phyloP scores from a whole-genome alignment of 2,329 filamentous ascomycete species.

The Aspergillus awamori region DNA sequence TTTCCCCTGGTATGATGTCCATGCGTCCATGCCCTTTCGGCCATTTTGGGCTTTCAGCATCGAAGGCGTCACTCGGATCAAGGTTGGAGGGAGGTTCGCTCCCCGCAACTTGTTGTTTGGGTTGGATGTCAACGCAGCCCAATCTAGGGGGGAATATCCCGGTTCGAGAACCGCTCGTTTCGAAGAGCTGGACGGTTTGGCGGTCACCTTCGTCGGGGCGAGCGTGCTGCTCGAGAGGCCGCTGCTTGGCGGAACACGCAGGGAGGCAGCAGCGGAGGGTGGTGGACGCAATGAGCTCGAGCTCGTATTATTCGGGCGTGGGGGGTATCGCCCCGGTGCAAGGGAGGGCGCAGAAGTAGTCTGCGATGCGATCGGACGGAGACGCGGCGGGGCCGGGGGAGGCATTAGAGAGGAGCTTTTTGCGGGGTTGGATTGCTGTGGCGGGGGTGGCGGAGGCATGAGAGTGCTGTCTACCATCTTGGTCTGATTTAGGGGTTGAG shows the following conservation, averaged over 20 bases:
- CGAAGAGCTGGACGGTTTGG: slow-evolving; percentile 51
- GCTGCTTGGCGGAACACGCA: slow-evolving; percentile 47
- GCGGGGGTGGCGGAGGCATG: slow-evolving; percentile 18
- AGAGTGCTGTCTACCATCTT: slow-evolving; percentile 9
- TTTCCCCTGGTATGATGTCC: slow-evolving; percentile 84
- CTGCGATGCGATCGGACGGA: slow-evolving; percentile 28
- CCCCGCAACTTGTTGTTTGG: slow-evolving; percentile 70
- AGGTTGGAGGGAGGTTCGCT: slow-evolving; percentile 52
- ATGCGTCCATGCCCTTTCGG: slow-evolving; percentile 81
- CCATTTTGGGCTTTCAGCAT: slow-evolving; percentile 79
- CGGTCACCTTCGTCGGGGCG: slow-evolving; percentile 44
- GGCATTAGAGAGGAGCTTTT: slow-evolving; percentile 35
- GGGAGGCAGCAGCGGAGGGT: slow-evolving; percentile 48
- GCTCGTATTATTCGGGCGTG: slow-evolving; percentile 29
- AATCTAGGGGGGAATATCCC: slow-evolving; percentile 92
- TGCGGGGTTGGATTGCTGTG: neutral
- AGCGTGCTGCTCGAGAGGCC: slow-evolving; percentile 47
- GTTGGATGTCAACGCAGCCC: slow-evolving; percentile 74
- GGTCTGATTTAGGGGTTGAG: slow-evolving; percentile 11
- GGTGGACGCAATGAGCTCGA: slow-evolving; percentile 43
- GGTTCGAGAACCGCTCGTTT: slow-evolving; percentile 66
- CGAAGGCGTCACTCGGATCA: slow-evolving; percentile 76
- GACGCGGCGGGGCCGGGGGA: slow-evolving; percentile 37
- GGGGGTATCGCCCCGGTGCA: slow-evolving; percentile 27
- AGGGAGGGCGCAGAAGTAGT: slow-evolving; percentile 19